These are phyloP conservation scores for Podila verticillata DNA, from an alignment of 192 early-diverging fungal species.

Conservation along the genomic window DNA sequence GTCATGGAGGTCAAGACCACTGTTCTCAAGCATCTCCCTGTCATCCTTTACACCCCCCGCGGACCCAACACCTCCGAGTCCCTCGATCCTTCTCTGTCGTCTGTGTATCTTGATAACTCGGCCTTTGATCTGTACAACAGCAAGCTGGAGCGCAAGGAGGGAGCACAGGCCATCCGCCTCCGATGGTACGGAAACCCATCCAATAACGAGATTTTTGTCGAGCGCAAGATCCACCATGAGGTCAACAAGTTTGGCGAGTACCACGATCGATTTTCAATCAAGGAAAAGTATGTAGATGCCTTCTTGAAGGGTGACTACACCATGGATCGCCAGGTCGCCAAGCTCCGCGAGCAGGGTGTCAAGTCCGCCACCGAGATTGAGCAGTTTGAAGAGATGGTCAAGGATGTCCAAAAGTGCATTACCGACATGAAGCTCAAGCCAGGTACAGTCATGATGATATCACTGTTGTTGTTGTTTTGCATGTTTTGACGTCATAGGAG, in stretches of 20 bases:
- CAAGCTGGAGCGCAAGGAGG: slow-evolving; percentile 87
- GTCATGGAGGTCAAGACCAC: slow-evolving; percentile 93
- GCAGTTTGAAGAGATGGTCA: slow-evolving; percentile 72
- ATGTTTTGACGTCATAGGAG: not conserved
- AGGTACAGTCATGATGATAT: slow-evolving; percentile 24
- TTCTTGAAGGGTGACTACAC: slow-evolving; percentile 84
- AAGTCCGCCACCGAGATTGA: slow-evolving; percentile 82
- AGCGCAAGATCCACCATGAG: slow-evolving; percentile 60
- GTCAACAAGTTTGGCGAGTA: slow-evolving; percentile 88
- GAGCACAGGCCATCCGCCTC: slow-evolving; percentile 89
- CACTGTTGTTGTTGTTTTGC: not conserved
- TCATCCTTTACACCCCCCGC: slow-evolving; percentile 87
- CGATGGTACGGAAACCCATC: slow-evolving; percentile 93
- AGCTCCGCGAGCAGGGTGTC: slow-evolving; percentile 76
- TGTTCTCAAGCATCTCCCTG: slow-evolving; percentile 90
- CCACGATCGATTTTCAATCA: slow-evolving; percentile 91
- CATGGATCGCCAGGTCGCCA: slow-evolving; percentile 76
- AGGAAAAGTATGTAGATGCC: slow-evolving; percentile 92
- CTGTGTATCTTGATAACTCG: slow-evolving; percentile 94
- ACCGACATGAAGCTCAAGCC: slow-evolving; percentile 71
- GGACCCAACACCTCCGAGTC: slow-evolving; percentile 63
- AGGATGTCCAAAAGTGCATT: slow-evolving; percentile 77
- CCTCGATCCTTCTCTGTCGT: slow-evolving; percentile 89
- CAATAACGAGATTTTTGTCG: slow-evolving; percentile 83
- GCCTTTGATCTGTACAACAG: slow-evolving; percentile 88